Evolutionary conservation across 768 basidiomycete genomes (phyloP).

Genomic region (Kwoniella dendrophila): DNA sequence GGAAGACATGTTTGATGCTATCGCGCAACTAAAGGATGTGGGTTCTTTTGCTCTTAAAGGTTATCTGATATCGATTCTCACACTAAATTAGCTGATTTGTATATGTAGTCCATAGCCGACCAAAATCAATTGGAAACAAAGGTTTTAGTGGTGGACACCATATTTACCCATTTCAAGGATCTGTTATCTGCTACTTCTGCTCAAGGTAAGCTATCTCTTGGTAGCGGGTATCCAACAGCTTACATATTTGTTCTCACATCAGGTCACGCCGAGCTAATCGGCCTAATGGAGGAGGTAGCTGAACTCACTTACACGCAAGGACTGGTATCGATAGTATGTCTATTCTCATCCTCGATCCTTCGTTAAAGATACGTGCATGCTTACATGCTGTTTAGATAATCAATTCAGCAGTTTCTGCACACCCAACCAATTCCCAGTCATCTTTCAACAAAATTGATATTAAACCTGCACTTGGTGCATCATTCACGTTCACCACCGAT

Average conservation of each 20-base stretch:
- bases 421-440: conserved; percentile 45
- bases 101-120: background rate
- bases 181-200: conserved; percentile 37
- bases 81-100: background rate
- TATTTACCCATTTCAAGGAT: conserved; percentile 47
- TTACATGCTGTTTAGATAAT: conserved; percentile 37
- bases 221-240: background rate
- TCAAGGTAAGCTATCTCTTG: conserved; percentile 36
- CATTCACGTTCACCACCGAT: conserved; percentile 48
- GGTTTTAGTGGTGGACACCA: conserved; percentile 48
- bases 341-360: background rate
- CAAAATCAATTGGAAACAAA: conserved; percentile 1
- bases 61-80: background rate
- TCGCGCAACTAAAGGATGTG: conserved; percentile 28
- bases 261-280: conserved; percentile 47
- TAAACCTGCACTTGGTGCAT: conserved; percentile 47
- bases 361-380: too few relatives aligned
- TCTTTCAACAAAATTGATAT: conserved; percentile 45
- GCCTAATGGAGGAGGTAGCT: conserved; percentile 41
- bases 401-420: conserved; percentile 38
- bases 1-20: conserved; percentile 41
- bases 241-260: background rate
- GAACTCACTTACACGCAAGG: conserved; percentile 32
- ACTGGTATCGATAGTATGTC: conserved; percentile 36
- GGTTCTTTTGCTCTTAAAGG: background rate